A percentile compares a stretch with the other conserved stretches of the same genome.
These are phyloP conservation scores for Botrytis hyacinthi DNA, from an alignment of 2,329 filamentous ascomycete genomes.

Conservation along the genomic window DNA sequence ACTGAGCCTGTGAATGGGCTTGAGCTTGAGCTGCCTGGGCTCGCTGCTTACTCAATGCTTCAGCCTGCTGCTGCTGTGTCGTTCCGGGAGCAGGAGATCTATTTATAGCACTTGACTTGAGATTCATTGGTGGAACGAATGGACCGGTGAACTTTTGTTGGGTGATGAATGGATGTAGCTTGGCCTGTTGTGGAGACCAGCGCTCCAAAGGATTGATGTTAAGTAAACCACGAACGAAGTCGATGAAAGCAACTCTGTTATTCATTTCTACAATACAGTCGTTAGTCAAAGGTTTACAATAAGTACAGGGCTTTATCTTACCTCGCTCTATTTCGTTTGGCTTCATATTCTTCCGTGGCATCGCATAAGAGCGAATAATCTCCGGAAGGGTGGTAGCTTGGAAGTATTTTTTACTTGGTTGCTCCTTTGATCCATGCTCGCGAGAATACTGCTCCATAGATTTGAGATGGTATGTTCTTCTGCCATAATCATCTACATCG, in stretches of 20 bases:
- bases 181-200: conserved; percentile 97
- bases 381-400: conserved; percentile 90
- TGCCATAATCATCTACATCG: conserved; percentile 82
- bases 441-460: conserved; percentile 97
- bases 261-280: conserved; percentile 75
- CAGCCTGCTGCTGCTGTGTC: conserved; percentile 92
- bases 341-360: conserved; percentile 99
- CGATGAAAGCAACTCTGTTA: conserved; percentile 94
- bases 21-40: conserved; percentile 65
- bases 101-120: conserved; percentile 82
- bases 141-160: conserved; percentile 96
- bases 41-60: conserved; percentile 89
- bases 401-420: conserved; percentile 99
- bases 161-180: conserved; percentile 96
- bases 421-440: conserved; percentile 94
- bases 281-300: conserved; percentile 22
- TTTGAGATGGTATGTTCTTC: conserved; percentile 88
- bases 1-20: conserved; percentile 50
- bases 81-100: conserved; percentile 89
- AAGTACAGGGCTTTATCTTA: conserved; percentile 46
- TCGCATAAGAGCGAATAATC: conserved; percentile 96
- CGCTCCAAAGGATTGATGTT: conserved; percentile 94
- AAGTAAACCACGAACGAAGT: conserved; percentile 90
- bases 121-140: conserved; percentile 95
- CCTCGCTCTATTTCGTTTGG: conserved; percentile 93